phyloP scores from a whole-genome alignment of 2,329 filamentous ascomycete species.

The Talaromyces sp. region DNA sequence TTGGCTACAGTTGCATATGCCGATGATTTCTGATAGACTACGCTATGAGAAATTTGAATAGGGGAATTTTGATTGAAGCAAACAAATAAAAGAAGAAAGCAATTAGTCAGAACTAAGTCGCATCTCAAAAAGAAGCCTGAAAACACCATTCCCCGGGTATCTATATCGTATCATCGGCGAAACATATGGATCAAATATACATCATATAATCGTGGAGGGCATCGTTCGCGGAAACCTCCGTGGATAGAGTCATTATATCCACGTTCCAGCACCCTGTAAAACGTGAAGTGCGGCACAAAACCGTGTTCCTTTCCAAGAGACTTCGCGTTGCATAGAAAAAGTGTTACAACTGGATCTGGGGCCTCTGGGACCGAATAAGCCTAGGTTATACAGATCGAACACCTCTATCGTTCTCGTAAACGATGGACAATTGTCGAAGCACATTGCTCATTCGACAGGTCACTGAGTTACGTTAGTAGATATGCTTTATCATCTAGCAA shows the following conservation, averaged over 20 bases:
- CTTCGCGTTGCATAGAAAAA: neutral
- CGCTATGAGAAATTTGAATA: too few relatives aligned
- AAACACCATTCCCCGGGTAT: constrained; percentile 4
- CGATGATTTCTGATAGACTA: too few relatives aligned
- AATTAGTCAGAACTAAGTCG: neutral
- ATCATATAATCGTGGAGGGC: neutral
- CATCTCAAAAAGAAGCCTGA: neutral
- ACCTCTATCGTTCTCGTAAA: constrained; percentile 16
- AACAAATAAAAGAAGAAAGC: neutral
- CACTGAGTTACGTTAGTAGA: constrained; percentile 12
- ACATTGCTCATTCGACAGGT: constrained; percentile 21
- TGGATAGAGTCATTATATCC: constrained; percentile 1
- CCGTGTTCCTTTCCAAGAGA: neutral
- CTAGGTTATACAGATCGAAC: neutral
- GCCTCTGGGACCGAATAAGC: too few relatives aligned
- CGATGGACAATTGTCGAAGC: constrained; percentile 18
- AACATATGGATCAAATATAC: neutral
- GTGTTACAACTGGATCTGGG: neutral
- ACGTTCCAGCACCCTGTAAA: too few relatives aligned
- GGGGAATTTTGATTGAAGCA: too few relatives aligned
- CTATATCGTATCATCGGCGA: constrained; percentile 4
- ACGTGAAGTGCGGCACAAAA: neutral
- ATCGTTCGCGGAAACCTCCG: neutral
- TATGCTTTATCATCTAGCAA: neutral
- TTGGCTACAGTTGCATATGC: neutral